Evolutionary conservation across 371 early-diverging fungal genomes (phyloP).

Genomic region (Rhizomucor pusillus): DNA sequence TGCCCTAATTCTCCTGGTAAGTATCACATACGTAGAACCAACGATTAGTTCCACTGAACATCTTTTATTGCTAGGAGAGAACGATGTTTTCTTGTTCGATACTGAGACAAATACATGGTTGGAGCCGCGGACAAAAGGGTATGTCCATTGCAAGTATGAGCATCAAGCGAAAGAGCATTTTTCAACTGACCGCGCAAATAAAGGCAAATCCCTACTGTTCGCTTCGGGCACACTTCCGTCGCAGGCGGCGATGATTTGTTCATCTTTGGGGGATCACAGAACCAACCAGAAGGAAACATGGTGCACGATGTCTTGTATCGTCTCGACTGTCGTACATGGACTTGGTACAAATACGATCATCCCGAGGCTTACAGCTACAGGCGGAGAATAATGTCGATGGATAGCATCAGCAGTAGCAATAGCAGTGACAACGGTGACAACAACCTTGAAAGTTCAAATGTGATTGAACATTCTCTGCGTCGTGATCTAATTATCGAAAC

Average conservation of each 20-base stretch:
- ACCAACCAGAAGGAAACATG: constrained; percentile 16
- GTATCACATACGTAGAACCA: background rate
- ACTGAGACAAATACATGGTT: constrained; percentile 18
- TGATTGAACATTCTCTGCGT: background rate
- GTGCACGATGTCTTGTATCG: constrained; percentile 26
- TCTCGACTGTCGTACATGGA: constrained; percentile 16
- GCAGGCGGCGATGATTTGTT: constrained; percentile 28
- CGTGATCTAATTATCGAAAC: constrained; percentile 17
- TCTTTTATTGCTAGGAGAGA: constrained; percentile 20
- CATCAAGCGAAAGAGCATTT: background rate
- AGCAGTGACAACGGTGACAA: background rate
- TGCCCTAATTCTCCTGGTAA: constrained; percentile 21
- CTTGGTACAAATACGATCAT: constrained; percentile 29
- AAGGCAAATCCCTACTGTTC: constrained; percentile 18
- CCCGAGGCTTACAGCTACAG: constrained; percentile 23
- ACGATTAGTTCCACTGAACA: too few relatives aligned
- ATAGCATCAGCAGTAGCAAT: background rate
- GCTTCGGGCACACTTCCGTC: constrained; percentile 29
- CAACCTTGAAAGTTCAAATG: background rate
- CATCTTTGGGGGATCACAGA: constrained; percentile 38
- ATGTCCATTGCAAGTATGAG: background rate
- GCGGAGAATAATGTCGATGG: background rate
- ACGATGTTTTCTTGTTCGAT: constrained; percentile 20
- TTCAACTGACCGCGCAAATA: background rate
- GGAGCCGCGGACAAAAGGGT: constrained; percentile 21